Base-by-base conservation (phyloP, 441 rosid genomes). In the Metrosideros polymorpha region DNA sequence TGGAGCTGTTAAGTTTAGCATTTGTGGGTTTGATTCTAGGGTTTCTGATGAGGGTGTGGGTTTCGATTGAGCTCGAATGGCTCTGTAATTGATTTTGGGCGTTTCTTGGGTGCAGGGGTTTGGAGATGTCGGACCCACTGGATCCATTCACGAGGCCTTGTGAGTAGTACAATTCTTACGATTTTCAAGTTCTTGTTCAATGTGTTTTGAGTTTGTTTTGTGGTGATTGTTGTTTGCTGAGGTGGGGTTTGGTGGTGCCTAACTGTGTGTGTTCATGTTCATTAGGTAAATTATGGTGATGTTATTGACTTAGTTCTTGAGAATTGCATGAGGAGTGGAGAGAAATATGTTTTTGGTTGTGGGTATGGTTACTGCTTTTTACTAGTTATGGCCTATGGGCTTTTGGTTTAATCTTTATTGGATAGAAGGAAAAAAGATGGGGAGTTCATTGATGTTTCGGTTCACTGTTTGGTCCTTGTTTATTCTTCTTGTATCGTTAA, bases 101-200 rank as follows among this genome's bases (percentile, higher is more conserved):
- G 57, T 59, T 61, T 61, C 39, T 61, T 7, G 71, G 71, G 14
- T 39, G 32, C 71, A 53, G 71, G 45, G 29, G 39, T 84, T 57
- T 84, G 53, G 86, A 57, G 88, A 95, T 95, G 93, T 94, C 94
- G 25, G 92, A 94, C 45, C 96, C 95, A 6, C 91, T 95, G 42
- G 96, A 95, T 93, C 95, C 94, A 42, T 93, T 95, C 84, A 96
- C 95, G 9, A 90, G 95, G 87, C 96, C 96, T 85, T 93, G 96
- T 94, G 87, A 95, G 96, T 89, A 29, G 39, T 18, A 29, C 39
- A 59, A 32, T 50, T 43, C 49, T 59, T 86, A 10, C 6, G n/a
- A 45, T 2, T 85, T 53, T 79, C 66, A 42, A 19, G 9, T 45
- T 27, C 29, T 12, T 52, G 63, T 53, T 55, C 43, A 82, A 27